phyloP scores from a whole-genome alignment of 1,284 basidiomycete genomes.

The Vanrija sp. region DNA sequence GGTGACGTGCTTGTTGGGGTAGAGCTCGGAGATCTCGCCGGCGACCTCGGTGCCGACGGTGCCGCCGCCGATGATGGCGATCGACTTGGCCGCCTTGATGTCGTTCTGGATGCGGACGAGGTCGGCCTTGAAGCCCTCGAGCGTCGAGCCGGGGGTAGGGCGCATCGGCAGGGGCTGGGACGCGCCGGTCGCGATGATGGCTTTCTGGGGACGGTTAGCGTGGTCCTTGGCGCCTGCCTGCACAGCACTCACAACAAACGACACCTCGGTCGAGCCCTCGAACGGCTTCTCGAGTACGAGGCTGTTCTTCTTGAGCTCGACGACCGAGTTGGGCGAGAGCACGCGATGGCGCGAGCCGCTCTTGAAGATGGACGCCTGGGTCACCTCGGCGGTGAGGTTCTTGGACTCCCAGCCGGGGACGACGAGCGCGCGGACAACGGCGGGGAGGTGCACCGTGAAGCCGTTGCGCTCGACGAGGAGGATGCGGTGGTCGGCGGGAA shows the following conservation, averaged over 20 bases:
- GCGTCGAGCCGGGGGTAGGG: constrained; percentile 23
- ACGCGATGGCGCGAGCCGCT: constrained; percentile 31
- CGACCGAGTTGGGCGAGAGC: constrained; percentile 39
- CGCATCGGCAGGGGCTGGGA: constrained; percentile 44
- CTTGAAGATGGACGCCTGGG: constrained; percentile 40
- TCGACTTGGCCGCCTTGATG: constrained; percentile 32
- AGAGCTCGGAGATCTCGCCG: constrained; percentile 37
- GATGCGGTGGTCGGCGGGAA: constrained; percentile 47
- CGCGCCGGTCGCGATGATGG: constrained; percentile 43
- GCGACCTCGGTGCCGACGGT: constrained; percentile 52
- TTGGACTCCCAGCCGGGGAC: constrained; percentile 49
- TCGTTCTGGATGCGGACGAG: constrained; percentile 36
- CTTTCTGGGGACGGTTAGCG: constrained; percentile 22
- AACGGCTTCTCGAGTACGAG: constrained; percentile 43
- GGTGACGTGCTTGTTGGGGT: constrained; percentile 33
- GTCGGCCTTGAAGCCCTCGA: constrained; percentile 19
- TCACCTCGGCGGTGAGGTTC: constrained; percentile 29
- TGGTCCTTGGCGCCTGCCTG: not conserved
- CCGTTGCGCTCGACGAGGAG: constrained; percentile 49
- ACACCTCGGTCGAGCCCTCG: constrained; percentile 41
- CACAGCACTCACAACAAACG: constrained; percentile 42
- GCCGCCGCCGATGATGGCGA: constrained; percentile 50
- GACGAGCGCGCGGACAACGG: constrained; percentile 46
- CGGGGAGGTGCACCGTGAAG: constrained; percentile 44
- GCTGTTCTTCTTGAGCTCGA: constrained; percentile 36